Percentiles rank a stretch among this genome's conserved stretches.
Evolutionary conservation across 257 asterid species (phyloP).

Genomic region (Plantago ovata): DNA sequence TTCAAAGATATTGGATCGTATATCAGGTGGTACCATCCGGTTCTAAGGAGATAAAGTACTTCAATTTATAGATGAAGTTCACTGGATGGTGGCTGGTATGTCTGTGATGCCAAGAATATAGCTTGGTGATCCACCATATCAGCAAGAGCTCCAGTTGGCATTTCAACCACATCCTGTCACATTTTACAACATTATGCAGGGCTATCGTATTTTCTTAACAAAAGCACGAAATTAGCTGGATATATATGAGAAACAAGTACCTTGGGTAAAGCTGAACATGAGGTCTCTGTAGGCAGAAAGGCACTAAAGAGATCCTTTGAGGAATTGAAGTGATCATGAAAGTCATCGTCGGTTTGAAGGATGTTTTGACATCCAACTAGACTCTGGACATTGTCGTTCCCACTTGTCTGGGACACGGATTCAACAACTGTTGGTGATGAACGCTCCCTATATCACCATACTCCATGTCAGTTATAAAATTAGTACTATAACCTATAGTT

Average conservation of each 20-base stretch:
- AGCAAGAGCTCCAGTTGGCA: slow-evolving; percentile 20
- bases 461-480: not conserved
- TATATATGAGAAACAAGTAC: slow-evolving; percentile 7
- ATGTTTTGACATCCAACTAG: slow-evolving; percentile 31
- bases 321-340: slow-evolving; percentile 31
- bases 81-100: slow-evolving; percentile 41
- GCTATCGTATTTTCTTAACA: not conserved
- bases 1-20: too few relatives aligned
- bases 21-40: too few relatives aligned
- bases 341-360: slow-evolving; percentile 22
- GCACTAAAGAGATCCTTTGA: slow-evolving; percentile 28
- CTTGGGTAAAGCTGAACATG: slow-evolving; percentile 36
- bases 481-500: not conserved
- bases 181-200: not conserved
- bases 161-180: slow-evolving; percentile 32
- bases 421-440: slow-evolving; percentile 41
- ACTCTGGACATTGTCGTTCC: slow-evolving; percentile 36
- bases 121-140: slow-evolving; percentile 28
- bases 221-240: not conserved
- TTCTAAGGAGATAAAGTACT: too few relatives aligned
- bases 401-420: slow-evolving; percentile 42
- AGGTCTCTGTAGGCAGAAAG: slow-evolving; percentile 25
- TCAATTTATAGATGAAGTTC: slow-evolving; percentile 40
- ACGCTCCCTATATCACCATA: slow-evolving; percentile 26
- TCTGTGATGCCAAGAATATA: slow-evolving; percentile 29